Percentiles rank a stretch among this genome's conserved stretches.
These are phyloP conservation scores for Solanum dulcamara DNA, from an alignment of 257 asterid species.

Conservation along the genomic window DNA sequence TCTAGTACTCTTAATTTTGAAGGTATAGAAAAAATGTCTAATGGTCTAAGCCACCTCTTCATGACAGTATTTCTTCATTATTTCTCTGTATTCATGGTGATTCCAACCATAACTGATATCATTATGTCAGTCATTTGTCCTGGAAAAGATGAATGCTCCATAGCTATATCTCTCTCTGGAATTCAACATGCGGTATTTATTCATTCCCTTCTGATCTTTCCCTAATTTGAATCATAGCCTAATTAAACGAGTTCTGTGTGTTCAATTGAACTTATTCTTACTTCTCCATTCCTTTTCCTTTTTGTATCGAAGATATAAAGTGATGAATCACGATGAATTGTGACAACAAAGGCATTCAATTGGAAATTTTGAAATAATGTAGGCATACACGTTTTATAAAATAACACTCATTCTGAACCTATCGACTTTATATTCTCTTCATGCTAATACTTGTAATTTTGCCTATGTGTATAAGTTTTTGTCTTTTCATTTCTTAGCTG, in stretches of 20 bases:
- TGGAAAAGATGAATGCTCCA: slow-evolving; percentile 63
- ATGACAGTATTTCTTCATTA: slow-evolving; percentile 72
- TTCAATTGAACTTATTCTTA: neutral
- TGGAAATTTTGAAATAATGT: neutral
- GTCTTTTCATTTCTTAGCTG: neutral
- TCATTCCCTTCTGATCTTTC: neutral
- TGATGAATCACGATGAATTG: neutral
- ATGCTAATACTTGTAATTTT: neutral
- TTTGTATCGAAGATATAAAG: neutral
- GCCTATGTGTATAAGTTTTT: neutral
- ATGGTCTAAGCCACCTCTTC: slow-evolving; percentile 77
- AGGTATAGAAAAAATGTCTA: slow-evolving; percentile 15
- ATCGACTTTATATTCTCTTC: neutral
- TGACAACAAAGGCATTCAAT: neutral
- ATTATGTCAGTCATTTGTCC: slow-evolving; percentile 83
- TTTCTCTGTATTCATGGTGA: slow-evolving; percentile 77
- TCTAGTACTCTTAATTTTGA: neutral
- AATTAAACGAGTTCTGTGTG: neutral
- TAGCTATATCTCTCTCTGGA: slow-evolving; percentile 83
- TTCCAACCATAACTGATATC: slow-evolving; percentile 80
- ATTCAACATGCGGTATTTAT: slow-evolving; percentile 62
- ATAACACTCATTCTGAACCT: neutral
- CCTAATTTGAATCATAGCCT: neutral
- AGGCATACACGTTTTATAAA: neutral
- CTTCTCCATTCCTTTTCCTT: neutral